Base-by-base conservation (phyloP, 208 protist genomes). In the Eutreptiella sp. region DNA sequence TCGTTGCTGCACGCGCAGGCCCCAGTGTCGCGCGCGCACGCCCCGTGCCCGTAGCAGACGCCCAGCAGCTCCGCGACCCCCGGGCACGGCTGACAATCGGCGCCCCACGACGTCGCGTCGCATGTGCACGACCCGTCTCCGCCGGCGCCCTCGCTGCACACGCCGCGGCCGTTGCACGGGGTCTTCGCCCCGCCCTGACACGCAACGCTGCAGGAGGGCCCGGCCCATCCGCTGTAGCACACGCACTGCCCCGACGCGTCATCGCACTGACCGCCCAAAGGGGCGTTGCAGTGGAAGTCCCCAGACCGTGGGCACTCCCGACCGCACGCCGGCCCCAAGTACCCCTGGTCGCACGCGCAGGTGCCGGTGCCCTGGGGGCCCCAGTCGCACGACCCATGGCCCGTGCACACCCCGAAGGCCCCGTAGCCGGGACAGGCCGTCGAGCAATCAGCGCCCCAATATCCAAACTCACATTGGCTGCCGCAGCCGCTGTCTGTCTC, bases 81-180 rank as follows among this genome's bases (percentile, higher is more conserved):
- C 58, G 48, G 5, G 43, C 58, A 64, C 29, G 14, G 19, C 16
- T 58, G n/a, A 23, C 58, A 64, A 9, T 63, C 50, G 11, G 5
- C 29, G 26, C 58, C 50, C 7, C 48, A 24, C 5, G 14, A 64
- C 7, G 16, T 62, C 16, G 26, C 21, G 0, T 70, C 58, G 39
- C 70, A 83, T 2, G 7, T 33, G 31, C 74, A 83, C 3, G 31
- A 29, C 0, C 66, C 77, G 26, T 75, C 64, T 0, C 29, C 58
- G 58, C 33, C 11, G 21, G 33, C 48, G 19, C 58, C 58, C 23
- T 64, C 58, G 11, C n/a, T 31, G 23, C 58, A 64, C 11, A 5
- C 36, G 16, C 58, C 58, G 4, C 29, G 16, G 16, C 43, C 43
- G 43, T 48, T 48, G 26, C 43, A 48, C 43, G 14, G 9, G 19